Evolutionary conservation across 768 basidiomycete genomes (phyloP).

Genomic region (Leccinum subtestaceum): DNA sequence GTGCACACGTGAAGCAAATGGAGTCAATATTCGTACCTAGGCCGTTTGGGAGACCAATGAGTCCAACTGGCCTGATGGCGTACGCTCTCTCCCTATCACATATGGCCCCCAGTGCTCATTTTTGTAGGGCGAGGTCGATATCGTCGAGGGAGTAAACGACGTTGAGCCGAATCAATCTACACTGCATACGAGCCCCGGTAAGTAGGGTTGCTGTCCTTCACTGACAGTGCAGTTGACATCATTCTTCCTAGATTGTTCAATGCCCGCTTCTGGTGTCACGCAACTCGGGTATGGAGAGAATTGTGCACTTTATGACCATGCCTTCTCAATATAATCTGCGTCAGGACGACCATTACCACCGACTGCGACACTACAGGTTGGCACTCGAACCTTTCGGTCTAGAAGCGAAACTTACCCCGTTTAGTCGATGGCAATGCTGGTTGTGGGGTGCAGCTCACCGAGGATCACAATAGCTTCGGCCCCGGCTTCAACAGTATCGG

Average conservation of each 20-base stretch:
- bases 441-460: constrained; percentile 33
- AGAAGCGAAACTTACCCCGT: neutral
- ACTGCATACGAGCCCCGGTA: constrained; percentile 54
- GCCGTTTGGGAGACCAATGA: constrained; percentile 29
- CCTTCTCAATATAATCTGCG: neutral
- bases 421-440: constrained; percentile 34
- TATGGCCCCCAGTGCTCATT: neutral
- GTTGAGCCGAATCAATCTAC: constrained; percentile 49
- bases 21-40: constrained; percentile 14
- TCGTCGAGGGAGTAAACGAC: constrained; percentile 48
- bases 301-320: too few species aligned
- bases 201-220: constrained; percentile 1
- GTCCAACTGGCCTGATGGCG: constrained; percentile 27
- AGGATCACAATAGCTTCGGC: constrained; percentile 28
- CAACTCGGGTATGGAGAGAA: constrained; percentile 26
- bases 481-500: constrained; percentile 32
- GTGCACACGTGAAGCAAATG: constrained; percentile 5
- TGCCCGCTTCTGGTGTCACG: constrained; percentile 19
- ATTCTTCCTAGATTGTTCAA: constrained; percentile 23
- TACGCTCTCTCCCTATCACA: constrained; percentile 5
- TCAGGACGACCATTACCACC: constrained; percentile 21
- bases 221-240: neutral
- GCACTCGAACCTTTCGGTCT: neutral
- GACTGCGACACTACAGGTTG: constrained; percentile 25
- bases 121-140: constrained; percentile 31